Evolutionary conservation across 176 grass and related monocot species (phyloP), one percentile per base, ranked within the genome.

Genomic region (Alopecurus myosuroides): DNA sequence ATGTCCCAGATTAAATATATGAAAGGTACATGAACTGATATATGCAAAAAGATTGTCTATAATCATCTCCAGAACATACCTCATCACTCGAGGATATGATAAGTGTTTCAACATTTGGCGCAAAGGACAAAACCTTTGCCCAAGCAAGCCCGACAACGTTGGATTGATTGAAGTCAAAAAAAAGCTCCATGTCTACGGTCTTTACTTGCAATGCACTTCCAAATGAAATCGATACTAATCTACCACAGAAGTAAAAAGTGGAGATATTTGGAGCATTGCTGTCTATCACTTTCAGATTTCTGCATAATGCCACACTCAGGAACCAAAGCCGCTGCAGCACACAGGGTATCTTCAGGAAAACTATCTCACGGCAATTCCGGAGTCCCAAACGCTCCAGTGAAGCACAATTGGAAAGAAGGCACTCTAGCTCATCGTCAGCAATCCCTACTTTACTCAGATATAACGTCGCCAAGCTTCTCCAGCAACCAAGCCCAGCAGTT

Each of bases 21-120:
- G 23, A 12, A 33, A 68, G 33, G 67, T 42, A 70, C 42, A 22
- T 23, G 37, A n/a, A 5, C 0, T 45, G 30, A 19, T 12, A 62
- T 41, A 44, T 23, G 12, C 31, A 52, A 69, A 12, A 12, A 39
- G 65, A 9, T 68, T 39, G 20, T 18, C 3, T 63, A 74, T 34
- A 50, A 2, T 76, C 4, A 76, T 63, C 25, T 25, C 41, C 6
- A 50, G 22, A 36, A 23, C 12, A 84, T 75, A 75, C 81, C 81
- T 84, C 40, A 28, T 1, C 3, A 11, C 0, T 0, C 5, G 56
- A 50, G 18, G 5, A n/a, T 28, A 76, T 76, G 9, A 4, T 3
- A 60, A 82, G 81, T 9, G 19, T 82, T 58, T 82, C 36, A 72
- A 73, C 50, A 60, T 42, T 58, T 73, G 81, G 67, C 11, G 20